Evolutionary conservation across 768 basidiomycete species (phyloP).

Genomic region (Pleurotus cornucopiae): DNA sequence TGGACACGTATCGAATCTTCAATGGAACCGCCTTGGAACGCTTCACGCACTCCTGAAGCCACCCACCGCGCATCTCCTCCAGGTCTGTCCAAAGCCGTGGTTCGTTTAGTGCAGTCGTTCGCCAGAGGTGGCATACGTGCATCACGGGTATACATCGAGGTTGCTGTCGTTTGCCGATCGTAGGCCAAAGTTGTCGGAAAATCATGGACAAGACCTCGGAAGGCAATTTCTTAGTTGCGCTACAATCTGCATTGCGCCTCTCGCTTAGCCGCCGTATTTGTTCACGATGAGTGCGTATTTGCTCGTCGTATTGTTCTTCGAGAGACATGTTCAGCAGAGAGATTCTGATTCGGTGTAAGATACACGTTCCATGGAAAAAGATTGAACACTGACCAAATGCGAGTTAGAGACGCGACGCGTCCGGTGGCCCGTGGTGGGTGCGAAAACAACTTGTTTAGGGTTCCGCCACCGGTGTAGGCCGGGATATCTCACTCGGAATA

Average conservation of each 20-base stretch:
- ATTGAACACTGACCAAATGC: too few species aligned
- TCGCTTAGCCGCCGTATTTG: neutral
- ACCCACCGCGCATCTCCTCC: neutral
- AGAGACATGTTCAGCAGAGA: neutral
- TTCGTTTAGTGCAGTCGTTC: neutral
- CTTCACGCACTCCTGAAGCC: neutral
- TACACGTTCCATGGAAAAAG: too few species aligned
- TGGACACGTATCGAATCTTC: neutral
- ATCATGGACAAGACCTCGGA: neutral
- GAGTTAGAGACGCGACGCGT: too few species aligned
- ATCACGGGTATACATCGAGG: neutral
- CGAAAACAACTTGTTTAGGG: too few species aligned
- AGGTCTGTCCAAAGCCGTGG: neutral
- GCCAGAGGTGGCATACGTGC: neutral
- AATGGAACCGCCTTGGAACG: neutral
- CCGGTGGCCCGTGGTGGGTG: too few species aligned
- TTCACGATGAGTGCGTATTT: conserved; percentile 2
- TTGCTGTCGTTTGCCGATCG: neutral
- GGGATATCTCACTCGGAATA: too few species aligned
- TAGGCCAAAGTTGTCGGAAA: neutral
- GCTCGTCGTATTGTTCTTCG: conserved; percentile 33
- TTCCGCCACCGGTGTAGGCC: too few species aligned
- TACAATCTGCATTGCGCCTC: neutral
- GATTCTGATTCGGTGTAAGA: too few species aligned
- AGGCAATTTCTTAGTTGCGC: neutral